Percentiles rank a stretch among this genome's conserved stretches.
Conservation (phyloP, 768 basidiomycete genomes). For the Termitomyces sp. region DNA sequence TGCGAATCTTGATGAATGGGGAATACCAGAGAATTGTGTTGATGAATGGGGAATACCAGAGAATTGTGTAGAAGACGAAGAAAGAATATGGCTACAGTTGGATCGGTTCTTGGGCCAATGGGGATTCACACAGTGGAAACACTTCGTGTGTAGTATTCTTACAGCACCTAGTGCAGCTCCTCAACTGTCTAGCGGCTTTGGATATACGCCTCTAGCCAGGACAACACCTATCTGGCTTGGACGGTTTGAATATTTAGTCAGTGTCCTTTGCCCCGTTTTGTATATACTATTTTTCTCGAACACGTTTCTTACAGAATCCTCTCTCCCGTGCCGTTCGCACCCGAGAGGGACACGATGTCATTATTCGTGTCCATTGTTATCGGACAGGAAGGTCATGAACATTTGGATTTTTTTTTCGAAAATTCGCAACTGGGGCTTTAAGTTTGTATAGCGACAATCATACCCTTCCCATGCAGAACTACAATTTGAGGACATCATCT, state of each 20-base stretch:
- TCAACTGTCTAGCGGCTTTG: not conserved
- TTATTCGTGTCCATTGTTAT: slow-evolving; percentile 12
- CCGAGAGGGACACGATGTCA: slow-evolving; percentile 13
- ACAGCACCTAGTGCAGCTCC: not conserved
- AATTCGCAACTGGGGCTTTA: slow-evolving; percentile 12
- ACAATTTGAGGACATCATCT: slow-evolving; percentile 20
- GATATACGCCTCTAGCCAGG: not conserved
- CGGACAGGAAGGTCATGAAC: slow-evolving; percentile 14
- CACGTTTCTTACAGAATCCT: not conserved
- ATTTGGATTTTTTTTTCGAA: slow-evolving; percentile 19
- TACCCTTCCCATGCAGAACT: slow-evolving; percentile 20
- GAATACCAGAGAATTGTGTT: not conserved
- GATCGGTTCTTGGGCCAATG: not conserved
- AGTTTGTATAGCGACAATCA: slow-evolving; percentile 18
- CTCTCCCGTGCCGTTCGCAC: slow-evolving; percentile 11
- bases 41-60: not conserved
- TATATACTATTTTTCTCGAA: not conserved
- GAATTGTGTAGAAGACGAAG: not conserved
- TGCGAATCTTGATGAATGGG: not conserved
- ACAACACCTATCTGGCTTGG: not conserved
- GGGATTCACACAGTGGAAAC: not conserved
- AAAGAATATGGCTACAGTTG: not conserved
- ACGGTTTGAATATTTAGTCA: not conserved
- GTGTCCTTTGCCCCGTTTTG: not conserved
- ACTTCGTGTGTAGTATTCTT: not conserved